Conservation (phyloP, 805 yeast genomes). For the Suhomyces emberorum region DNA sequence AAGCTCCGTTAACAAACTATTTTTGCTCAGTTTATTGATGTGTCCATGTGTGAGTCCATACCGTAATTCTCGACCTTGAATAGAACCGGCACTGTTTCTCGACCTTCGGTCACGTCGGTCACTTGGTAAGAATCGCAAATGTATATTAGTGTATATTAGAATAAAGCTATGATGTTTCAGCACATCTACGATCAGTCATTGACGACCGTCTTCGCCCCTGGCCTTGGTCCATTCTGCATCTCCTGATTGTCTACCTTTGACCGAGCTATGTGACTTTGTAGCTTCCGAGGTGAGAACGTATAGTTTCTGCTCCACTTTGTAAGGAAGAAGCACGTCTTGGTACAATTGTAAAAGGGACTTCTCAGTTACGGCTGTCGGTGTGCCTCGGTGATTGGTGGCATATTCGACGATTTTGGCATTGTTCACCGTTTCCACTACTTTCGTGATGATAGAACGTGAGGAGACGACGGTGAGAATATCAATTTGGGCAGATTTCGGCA, state of each 20-base stretch:
- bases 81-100: too few relatives aligned
- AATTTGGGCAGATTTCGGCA: constrained; percentile 35
- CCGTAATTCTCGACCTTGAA: too few relatives aligned
- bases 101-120: too few relatives aligned
- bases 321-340: constrained; percentile 14
- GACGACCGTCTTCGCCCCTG: constrained; percentile 73
- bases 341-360: background rate
- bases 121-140: too few relatives aligned
- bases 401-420: background rate
- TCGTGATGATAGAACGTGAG: constrained; percentile 35
- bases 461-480: constrained; percentile 37
- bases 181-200: too few relatives aligned
- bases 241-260: constrained; percentile 71
- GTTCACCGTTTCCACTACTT: constrained; percentile 37
- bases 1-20: too few relatives aligned
- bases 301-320: constrained; percentile 16
- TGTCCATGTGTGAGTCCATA: too few relatives aligned
- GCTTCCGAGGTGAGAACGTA: background rate
- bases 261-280: background rate
- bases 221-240: constrained; percentile 67
- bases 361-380: background rate
- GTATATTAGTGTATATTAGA: too few relatives aligned
- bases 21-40: too few relatives aligned
- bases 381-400: background rate
- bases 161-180: too few relatives aligned